Percentiles rank a stretch among this genome's conserved stretches.
Evolutionary conservation across 306 rosid genomes (phyloP).

Genomic region (Crataegus laevigata): DNA sequence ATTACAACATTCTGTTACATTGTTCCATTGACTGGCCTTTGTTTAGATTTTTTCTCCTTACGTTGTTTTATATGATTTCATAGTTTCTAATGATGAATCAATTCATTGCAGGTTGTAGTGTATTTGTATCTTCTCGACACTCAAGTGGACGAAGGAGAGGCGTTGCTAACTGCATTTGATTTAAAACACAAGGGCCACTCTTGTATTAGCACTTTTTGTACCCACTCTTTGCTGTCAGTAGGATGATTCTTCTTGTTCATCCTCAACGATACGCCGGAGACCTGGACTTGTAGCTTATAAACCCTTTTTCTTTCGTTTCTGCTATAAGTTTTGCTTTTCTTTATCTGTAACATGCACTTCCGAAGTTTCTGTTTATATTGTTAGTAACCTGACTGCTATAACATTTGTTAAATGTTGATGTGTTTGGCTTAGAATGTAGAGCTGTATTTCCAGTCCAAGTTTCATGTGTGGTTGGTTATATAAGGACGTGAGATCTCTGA

Average conservation of each 20-base stretch:
- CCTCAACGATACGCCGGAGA: background rate
- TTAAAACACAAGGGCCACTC: background rate
- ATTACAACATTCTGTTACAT: background rate
- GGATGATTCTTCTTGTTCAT: background rate
- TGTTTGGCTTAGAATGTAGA: no score
- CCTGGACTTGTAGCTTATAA: background rate
- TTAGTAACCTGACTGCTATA: background rate
- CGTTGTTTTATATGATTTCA: background rate
- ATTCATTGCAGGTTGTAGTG: slow-evolving; percentile 22
- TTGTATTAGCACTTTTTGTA: background rate
- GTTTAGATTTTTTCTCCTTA: background rate
- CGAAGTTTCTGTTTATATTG: background rate
- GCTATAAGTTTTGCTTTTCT: background rate
- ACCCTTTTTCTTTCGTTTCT: background rate
- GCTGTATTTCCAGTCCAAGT: no score
- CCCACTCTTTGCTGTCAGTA: background rate
- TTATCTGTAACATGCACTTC: background rate
- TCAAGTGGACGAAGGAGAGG: slow-evolving; percentile 13
- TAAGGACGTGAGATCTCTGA: no score
- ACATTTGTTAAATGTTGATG: background rate
- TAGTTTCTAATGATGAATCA: background rate
- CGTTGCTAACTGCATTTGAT: slow-evolving; percentile 10
- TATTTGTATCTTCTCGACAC: background rate
- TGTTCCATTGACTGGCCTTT: background rate
- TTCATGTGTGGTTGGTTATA: no score